These are phyloP conservation scores for Didymella lethalis DNA, from an alignment of 2,329 filamentous ascomycete genomes.

Conservation along the genomic window DNA sequence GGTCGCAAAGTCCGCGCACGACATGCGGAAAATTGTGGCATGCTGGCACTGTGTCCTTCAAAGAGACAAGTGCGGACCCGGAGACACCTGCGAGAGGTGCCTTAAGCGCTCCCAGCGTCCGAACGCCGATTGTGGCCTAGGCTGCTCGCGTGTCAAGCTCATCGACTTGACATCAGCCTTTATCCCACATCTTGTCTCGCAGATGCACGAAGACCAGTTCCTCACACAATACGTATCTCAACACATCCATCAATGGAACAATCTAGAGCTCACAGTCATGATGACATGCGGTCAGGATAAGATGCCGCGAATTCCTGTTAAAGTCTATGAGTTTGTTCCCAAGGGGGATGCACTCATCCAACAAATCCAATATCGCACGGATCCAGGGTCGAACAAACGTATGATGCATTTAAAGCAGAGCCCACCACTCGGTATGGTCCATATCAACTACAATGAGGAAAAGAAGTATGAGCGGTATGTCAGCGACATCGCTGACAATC, in stretches of 20 bases:
- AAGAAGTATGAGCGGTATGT: slow-evolving; percentile 57
- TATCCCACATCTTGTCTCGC: slow-evolving; percentile 52
- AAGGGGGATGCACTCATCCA: slow-evolving; percentile 50
- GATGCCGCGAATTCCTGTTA: slow-evolving; percentile 55
- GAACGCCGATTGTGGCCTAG: slow-evolving; percentile 53
- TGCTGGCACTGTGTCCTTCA: slow-evolving; percentile 60
- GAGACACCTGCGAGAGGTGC: slow-evolving; percentile 51
- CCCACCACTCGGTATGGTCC: slow-evolving; percentile 56
- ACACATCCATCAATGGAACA: slow-evolving; percentile 50
- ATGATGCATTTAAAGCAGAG: slow-evolving; percentile 50
- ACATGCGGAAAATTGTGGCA: slow-evolving; percentile 57
- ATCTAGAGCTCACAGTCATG: slow-evolving; percentile 51
- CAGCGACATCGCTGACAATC: slow-evolving; percentile 52
- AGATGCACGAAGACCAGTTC: slow-evolving; percentile 54
- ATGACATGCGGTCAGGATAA: slow-evolving; percentile 54
- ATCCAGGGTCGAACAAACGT: slow-evolving; percentile 45
- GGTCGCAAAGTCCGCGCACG: slow-evolving; percentile 52
- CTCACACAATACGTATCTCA: slow-evolving; percentile 52
- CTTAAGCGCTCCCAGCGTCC: slow-evolving; percentile 49
- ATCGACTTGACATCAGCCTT: slow-evolving; percentile 55
- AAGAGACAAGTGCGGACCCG: slow-evolving; percentile 55
- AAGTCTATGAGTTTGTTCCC: slow-evolving; percentile 58
- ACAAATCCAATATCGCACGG: slow-evolving; percentile 55
- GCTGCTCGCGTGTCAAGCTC: slow-evolving; percentile 57
- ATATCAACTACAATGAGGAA: slow-evolving; percentile 55